These are phyloP conservation scores for Penicillium frequentans DNA, from an alignment of 2,329 filamentous ascomycete species.

Conservation along the genomic window DNA sequence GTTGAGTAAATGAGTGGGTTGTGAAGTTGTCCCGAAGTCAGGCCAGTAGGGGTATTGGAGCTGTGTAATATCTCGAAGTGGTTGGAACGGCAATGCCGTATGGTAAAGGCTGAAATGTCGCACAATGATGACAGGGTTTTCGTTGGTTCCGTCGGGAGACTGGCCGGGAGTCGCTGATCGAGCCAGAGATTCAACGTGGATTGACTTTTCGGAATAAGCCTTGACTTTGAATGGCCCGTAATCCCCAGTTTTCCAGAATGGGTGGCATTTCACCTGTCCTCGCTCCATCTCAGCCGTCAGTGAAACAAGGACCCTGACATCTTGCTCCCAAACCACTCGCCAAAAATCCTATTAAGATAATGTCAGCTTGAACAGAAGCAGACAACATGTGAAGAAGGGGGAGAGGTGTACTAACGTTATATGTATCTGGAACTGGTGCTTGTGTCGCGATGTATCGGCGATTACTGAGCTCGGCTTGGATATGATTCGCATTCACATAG, in stretches of 20 bases:
- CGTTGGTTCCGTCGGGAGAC: slow-evolving; percentile 27
- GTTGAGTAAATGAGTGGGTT: slow-evolving; percentile 80
- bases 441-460: slow-evolving; percentile 96
- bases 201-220: slow-evolving; percentile 75
- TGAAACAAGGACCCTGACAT: slow-evolving; percentile 93
- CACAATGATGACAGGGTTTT: slow-evolving; percentile 71
- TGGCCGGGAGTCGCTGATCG: slow-evolving; percentile 28
- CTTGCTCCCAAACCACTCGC: slow-evolving; percentile 96
- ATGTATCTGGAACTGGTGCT: slow-evolving; percentile 87
- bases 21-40: slow-evolving; percentile 89
- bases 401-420: slow-evolving; percentile 63
- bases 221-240: slow-evolving; percentile 78
- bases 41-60: slow-evolving; percentile 96
- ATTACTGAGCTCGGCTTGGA: slow-evolving; percentile 76
- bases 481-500: slow-evolving; percentile 91
- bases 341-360: slow-evolving; percentile 74
- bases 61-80: slow-evolving; percentile 90
- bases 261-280: slow-evolving; percentile 90
- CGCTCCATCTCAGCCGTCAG: slow-evolving; percentile 92
- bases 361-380: not conserved
- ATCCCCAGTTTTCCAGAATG: slow-evolving; percentile 80
- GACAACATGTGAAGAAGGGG: not conserved
- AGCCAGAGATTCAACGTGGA: slow-evolving; percentile 67
- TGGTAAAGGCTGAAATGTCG: slow-evolving; percentile 86
- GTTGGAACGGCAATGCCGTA: slow-evolving; percentile 72